Evolutionary conservation across 805 yeast genomes (phyloP).

Genomic region (Jamesozyma spencerorum): DNA sequence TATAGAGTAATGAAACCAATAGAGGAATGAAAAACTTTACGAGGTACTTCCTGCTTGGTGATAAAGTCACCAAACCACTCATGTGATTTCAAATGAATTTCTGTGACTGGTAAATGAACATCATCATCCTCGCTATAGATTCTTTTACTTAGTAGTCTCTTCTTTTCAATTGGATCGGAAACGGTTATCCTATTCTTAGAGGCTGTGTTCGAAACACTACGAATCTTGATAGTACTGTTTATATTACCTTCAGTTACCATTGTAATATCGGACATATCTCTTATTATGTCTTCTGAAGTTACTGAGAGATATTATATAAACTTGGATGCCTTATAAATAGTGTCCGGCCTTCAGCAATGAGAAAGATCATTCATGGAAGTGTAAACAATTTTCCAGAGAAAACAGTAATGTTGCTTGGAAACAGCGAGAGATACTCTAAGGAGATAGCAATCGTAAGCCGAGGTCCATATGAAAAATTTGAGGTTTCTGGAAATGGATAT

Average conservation of each 20-base stretch:
- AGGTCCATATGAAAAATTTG: too few relatives aligned
- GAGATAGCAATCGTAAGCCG: too few relatives aligned
- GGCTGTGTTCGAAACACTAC: background rate
- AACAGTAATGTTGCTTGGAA: too few relatives aligned
- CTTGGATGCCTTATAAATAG: too few relatives aligned
- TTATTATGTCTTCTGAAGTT: background rate
- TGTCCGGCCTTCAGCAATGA: too few relatives aligned
- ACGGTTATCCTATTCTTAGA: background rate
- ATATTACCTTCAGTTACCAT: background rate
- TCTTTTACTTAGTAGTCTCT: background rate
- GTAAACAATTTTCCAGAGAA: too few relatives aligned
- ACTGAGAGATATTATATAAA: too few relatives aligned
- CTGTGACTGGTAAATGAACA: conserved; percentile 25
- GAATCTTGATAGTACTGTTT: background rate
- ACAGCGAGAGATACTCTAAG: too few relatives aligned
- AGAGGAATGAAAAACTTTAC: conserved; percentile 81
- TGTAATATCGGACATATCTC: background rate
- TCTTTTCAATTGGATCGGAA: background rate
- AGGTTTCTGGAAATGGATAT: too few relatives aligned
- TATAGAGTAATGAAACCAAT: conserved; percentile 76
- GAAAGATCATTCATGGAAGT: too few relatives aligned
- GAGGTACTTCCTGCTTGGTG: conserved; percentile 77
- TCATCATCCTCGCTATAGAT: conserved; percentile 10
- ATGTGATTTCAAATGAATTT: conserved; percentile 33
- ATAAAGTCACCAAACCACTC: conserved; percentile 43